phyloP scores from a whole-genome alignment of 148 eudicot species.

The Nyssa sinensis region DNA sequence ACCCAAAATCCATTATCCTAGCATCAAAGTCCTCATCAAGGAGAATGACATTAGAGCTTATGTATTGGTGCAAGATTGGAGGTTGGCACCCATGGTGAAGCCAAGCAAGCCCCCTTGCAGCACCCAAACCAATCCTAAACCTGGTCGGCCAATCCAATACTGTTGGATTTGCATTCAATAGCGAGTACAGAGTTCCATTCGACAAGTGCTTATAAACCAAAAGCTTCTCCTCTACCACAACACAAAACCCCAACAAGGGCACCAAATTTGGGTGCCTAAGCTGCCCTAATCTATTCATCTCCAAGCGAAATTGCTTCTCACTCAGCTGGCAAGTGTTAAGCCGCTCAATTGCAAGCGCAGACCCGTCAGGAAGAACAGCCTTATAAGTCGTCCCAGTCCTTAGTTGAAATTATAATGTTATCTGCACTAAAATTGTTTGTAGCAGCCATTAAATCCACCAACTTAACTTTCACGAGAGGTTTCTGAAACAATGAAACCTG shows the following conservation, averaged over 20 bases:
- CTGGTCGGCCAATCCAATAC: conserved; percentile 55
- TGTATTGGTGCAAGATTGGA: conserved; percentile 56
- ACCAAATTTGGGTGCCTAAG: conserved; percentile 78
- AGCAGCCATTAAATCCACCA: conserved; percentile 55
- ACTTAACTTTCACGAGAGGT: conserved; percentile 58
- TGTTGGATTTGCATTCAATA: conserved; percentile 29
- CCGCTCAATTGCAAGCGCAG: conserved; percentile 66
- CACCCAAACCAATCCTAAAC: conserved; percentile 62
- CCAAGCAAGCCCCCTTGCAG: conserved; percentile 77
- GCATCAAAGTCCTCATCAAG: conserved; percentile 76
- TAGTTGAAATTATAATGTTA: conserved; percentile 34
- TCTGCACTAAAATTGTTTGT: conserved; percentile 48
- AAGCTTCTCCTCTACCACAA: conserved; percentile 73
- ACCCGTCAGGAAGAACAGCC: conserved; percentile 65
- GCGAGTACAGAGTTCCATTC: conserved; percentile 50
- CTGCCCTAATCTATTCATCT: conserved; percentile 60
- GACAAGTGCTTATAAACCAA: conserved; percentile 76
- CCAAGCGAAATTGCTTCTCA: conserved; percentile 62
- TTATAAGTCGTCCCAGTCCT: conserved; percentile 60
- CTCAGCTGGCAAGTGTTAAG: conserved; percentile 43
- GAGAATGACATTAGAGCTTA: conserved; percentile 62
- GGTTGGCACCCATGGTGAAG: conserved; percentile 76
- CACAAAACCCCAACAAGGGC: conserved; percentile 69
- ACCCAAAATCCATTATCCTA: conserved; percentile 59
- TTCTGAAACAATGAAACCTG: conserved; percentile 70